Conservation (phyloP, 2,329 filamentous ascomycete species). For the Colletotrichum cereale region DNA sequence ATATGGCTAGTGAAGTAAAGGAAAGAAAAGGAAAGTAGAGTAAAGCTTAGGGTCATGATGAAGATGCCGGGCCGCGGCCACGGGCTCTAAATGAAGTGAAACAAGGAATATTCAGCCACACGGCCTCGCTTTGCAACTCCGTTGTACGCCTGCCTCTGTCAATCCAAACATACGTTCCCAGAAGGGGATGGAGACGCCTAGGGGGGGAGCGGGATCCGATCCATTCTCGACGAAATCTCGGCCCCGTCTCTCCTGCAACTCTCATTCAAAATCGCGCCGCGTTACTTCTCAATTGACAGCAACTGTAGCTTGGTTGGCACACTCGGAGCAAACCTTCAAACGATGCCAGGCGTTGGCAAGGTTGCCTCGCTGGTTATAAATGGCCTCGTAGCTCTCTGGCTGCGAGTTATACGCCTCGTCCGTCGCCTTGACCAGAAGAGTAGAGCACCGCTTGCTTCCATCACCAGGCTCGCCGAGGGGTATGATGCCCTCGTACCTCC, state of each 20-base stretch:
- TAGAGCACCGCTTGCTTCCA: conserved; percentile 56
- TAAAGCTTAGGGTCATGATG: neutral
- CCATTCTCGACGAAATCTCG: neutral
- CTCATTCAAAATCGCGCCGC: neutral
- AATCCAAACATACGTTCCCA: neutral
- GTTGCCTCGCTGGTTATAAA: conserved; percentile 75
- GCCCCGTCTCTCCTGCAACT: neutral
- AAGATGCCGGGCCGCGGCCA: neutral
- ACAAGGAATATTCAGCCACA: too few species aligned
- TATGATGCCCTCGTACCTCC: conserved; percentile 67
- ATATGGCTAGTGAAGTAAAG: neutral
- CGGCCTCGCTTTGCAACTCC: neutral
- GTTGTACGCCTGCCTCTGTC: neutral
- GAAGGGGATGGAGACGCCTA: neutral
- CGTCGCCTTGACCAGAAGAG: conserved; percentile 73
- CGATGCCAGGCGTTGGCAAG: conserved; percentile 77
- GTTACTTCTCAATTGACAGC: neutral
- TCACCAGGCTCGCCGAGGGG: conserved; percentile 47
- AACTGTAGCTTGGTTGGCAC: conserved; percentile 38
- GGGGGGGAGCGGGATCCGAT: too few species aligned
- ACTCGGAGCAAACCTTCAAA: conserved; percentile 56
- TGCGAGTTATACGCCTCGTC: conserved; percentile 77
- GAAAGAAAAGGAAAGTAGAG: neutral
- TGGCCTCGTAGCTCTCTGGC: conserved; percentile 69
- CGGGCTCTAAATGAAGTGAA: neutral